Evolutionary conservation across 192 early-diverging fungal genomes (phyloP).

Genomic region (Gigaspora rosea): DNA sequence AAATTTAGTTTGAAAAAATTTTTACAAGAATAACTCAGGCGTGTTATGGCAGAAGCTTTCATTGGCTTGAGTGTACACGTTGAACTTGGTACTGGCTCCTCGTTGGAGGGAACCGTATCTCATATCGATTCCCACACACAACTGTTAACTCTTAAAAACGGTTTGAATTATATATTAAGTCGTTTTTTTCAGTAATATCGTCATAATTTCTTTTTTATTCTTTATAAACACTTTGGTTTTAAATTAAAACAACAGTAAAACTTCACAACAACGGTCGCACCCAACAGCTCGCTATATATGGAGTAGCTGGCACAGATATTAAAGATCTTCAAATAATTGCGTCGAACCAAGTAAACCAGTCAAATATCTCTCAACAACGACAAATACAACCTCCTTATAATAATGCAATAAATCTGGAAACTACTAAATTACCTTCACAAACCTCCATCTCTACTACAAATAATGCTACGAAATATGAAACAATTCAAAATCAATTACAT

Average conservation of each 20-base stretch:
- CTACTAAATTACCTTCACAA: background rate
- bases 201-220: no score
- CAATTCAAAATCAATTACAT: conserved; percentile 17
- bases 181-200: no score
- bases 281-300: conserved; percentile 42
- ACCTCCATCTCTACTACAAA: background rate
- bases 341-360: conserved; percentile 33
- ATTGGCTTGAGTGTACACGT: conserved; percentile 60
- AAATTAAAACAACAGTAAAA: conserved; percentile 20
- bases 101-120: conserved; percentile 59
- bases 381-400: conserved; percentile 11
- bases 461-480: background rate
- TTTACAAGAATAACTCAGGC: background rate
- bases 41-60: conserved; percentile 55
- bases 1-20: background rate
- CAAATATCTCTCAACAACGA: conserved; percentile 20
- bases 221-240: background rate
- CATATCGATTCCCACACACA: conserved; percentile 63
- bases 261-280: conserved; percentile 30
- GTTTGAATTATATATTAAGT: conserved; percentile 31
- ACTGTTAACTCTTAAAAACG: conserved; percentile 61
- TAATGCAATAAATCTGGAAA: background rate
- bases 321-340: conserved; percentile 62
- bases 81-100: conserved; percentile 49
- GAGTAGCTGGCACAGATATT: conserved; percentile 65